Conservation (phyloP, 805 yeast species). For the Saturnispora hagleri region DNA sequence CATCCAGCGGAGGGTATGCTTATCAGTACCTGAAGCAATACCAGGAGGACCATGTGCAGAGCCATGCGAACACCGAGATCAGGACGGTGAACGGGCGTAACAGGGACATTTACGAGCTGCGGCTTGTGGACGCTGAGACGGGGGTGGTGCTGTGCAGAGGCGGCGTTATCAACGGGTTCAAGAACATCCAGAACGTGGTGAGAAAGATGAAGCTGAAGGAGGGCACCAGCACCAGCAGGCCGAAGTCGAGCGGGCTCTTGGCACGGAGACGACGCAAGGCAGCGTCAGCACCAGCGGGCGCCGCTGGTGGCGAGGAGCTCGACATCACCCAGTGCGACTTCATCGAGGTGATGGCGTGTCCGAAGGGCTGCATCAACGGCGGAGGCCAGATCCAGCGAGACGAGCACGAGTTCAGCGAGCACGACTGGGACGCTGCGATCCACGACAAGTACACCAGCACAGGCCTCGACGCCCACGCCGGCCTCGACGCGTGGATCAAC, state of each 20-base stretch:
- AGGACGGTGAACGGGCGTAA: conserved; percentile 56
- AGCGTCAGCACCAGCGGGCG: conserved; percentile 3
- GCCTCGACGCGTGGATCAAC: conserved; percentile 1
- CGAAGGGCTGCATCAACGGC: conserved; percentile 95
- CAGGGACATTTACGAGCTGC: conserved; percentile 63
- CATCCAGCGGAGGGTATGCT: conserved; percentile 87
- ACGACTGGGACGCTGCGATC: conserved; percentile 35
- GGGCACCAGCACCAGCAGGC: not conserved
- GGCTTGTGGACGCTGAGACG: conserved; percentile 34
- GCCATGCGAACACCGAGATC: conserved; percentile 19
- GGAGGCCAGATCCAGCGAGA: conserved; percentile 77
- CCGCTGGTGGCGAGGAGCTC: conserved; percentile 20
- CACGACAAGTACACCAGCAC: conserved; percentile 29
- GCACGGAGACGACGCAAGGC: conserved; percentile 39
- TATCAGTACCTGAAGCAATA: conserved; percentile 44
- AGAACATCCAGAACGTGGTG: conserved; percentile 89
- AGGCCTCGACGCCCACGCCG: conserved; percentile 12
- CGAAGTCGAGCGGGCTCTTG: conserved; percentile 21
- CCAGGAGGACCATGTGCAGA: conserved; percentile 7
- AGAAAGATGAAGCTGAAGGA: conserved; percentile 52
- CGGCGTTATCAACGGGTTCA: conserved; percentile 82
- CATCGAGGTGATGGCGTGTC: conserved; percentile 97
- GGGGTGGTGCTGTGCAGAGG: conserved; percentile 35
- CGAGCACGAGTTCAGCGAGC: conserved; percentile 23
- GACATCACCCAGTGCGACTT: conserved; percentile 68